Base-by-base conservation (phyloP, 2,329 filamentous ascomycete species). In the Neodidymelliopsis sp. region DNA sequence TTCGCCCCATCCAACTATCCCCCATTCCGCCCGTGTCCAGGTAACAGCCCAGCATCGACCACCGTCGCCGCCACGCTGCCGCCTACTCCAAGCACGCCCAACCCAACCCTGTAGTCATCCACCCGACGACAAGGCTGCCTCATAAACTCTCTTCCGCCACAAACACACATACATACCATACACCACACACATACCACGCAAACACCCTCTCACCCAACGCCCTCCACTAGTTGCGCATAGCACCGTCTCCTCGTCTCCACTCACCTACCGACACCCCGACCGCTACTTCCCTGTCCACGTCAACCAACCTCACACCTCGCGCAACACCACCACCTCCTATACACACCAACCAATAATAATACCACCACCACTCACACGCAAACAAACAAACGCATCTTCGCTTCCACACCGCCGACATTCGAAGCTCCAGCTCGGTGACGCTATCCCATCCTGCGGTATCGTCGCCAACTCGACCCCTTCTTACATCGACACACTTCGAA, bases 381-480 rank as follows among this genome's bases (percentile, higher is more conserved):
- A 56, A 42, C 43, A n/a, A 28, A 49, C 57, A 45, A 23, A 47
- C 42, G 18, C 42, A 23, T 22, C 11, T 13, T 31, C 41, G 45
- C 40, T 48, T 29, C 49, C 41, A 37, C 50, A 52, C 34, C 49
- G 36, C 46, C 60, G 47, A 66, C 54, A 30, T 42, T 50, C 47
- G 54, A 66, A 66, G 59, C 63, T 65, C 49, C 54, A 59, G 56
- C 57, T 55, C 54, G 61, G 67, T 65, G 63, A 65, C 22, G n/a
- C n/a, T n/a, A n/a, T 53, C 43, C 60, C 57, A 46, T 48, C 24
- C 19, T 25, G 43, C 52, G 60, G 63, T 66, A 41, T n/a, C n/a
- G 56, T 60, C 63, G 57, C 59, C 63, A 56, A 48, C 61, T 60
- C 54, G 57, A 59, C 65, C 60, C 53, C 62, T 62, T 67, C 54